Conservation (phyloP, 306 rosid species). For the Cucumis melo region DNA sequence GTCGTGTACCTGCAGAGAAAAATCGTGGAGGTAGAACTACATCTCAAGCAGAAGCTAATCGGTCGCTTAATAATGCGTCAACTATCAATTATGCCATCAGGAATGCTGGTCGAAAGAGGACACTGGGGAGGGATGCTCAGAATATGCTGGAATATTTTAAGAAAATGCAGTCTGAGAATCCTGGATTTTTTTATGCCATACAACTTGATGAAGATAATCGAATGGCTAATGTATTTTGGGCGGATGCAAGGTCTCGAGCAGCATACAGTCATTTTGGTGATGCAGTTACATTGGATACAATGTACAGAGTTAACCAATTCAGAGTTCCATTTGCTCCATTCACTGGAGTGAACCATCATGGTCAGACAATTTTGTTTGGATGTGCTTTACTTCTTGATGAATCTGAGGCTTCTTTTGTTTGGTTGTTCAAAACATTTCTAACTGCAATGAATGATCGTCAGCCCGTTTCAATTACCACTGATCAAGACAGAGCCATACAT, state of each 20-base stretch:
- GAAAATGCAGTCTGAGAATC: slow-evolving; percentile 92
- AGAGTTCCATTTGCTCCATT: slow-evolving; percentile 78
- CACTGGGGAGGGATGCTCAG: slow-evolving; percentile 76
- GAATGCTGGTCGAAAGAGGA: slow-evolving; percentile 35
- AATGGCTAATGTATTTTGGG: slow-evolving; percentile 79
- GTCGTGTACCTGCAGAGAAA: slow-evolving; percentile 32
- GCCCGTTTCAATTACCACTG: slow-evolving; percentile 68
- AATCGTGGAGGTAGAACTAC: slow-evolving; percentile 32
- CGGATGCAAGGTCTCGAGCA: slow-evolving; percentile 79
- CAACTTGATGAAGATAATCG: slow-evolving; percentile 81
- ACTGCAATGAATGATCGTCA: slow-evolving; percentile 70
- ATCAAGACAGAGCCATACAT: slow-evolving; percentile 68
- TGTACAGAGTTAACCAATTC: slow-evolving; percentile 53
- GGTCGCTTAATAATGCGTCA: slow-evolving; percentile 27
- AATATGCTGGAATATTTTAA: slow-evolving; percentile 81
- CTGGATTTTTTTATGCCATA: slow-evolving; percentile 85
- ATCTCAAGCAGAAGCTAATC: slow-evolving; percentile 31
- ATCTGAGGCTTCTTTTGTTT: slow-evolving; percentile 73
- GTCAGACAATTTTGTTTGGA: slow-evolving; percentile 74
- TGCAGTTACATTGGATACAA: slow-evolving; percentile 59
- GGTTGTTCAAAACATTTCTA: slow-evolving; percentile 76
- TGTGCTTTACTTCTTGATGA: slow-evolving; percentile 85
- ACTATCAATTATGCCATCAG: slow-evolving; percentile 28
- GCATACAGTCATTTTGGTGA: slow-evolving; percentile 89
- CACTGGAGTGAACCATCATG: slow-evolving; percentile 88